These are phyloP conservation scores for Talaromyces ruber DNA, from an alignment of 495 filamentous ascomycete genomes.

Conservation along the genomic window DNA sequence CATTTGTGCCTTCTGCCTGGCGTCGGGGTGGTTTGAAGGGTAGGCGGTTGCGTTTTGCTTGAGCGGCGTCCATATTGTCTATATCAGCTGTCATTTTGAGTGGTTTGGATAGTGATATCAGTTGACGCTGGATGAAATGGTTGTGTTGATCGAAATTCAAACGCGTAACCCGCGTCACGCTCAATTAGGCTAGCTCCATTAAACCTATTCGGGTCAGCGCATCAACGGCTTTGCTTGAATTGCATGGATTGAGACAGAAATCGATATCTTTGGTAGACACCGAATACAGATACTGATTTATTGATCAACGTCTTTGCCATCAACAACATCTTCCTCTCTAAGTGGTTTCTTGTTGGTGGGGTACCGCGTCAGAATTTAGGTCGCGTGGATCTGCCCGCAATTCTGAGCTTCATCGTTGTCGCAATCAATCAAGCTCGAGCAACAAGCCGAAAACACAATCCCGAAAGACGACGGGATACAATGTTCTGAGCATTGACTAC, in stretches of 20 bases:
- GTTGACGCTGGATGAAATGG: neutral
- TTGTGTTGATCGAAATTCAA: neutral
- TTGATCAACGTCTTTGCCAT: neutral
- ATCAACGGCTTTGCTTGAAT: neutral
- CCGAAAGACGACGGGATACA: neutral
- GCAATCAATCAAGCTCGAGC: neutral
- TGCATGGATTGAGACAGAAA: neutral
- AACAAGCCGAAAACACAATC: neutral
- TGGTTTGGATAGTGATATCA: neutral
- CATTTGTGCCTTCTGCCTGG: slow-evolving; percentile 17
- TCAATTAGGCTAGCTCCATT: neutral
- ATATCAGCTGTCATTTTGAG: neutral
- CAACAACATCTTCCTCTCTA: neutral
- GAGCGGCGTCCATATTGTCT: slow-evolving; percentile 23
- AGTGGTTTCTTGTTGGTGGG: neutral
- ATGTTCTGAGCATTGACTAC: neutral
- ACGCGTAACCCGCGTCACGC: neutral
- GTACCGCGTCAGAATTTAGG: neutral
- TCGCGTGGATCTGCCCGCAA: neutral
- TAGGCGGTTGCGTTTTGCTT: slow-evolving; percentile 33
- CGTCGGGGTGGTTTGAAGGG: slow-evolving; percentile 44
- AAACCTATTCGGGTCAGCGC: neutral
- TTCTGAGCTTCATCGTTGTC: neutral
- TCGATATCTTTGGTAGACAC: neutral
- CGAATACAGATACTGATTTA: neutral